Base-by-base conservation (phyloP, 2,329 filamentous ascomycete genomes). In the Waltergamsia citrina region DNA sequence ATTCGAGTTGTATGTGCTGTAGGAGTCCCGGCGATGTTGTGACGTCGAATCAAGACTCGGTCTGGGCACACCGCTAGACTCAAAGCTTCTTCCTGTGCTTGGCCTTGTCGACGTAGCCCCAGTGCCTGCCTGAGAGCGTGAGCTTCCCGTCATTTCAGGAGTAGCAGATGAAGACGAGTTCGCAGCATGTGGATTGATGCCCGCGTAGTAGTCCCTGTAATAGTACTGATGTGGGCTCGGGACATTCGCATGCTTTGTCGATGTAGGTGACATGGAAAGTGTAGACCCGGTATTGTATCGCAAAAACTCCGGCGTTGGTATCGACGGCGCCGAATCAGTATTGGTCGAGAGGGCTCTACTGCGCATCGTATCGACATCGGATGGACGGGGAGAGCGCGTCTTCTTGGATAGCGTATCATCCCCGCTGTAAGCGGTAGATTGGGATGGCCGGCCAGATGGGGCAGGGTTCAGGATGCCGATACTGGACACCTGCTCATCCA, bases 401-500 rank as follows among this genome's bases (percentile, higher is more conserved):
- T 34, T 62, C 59, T 60, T 71, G 45, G 54, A 63, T 41, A 51
- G 67, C 49, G 42, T 65, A 55, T 58, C 73, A 45, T 61, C 74
- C 49, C 51, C 65, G 56, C 68, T 71, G 61, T 57, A 55, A 3
- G 77, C 76, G 25, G 61, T 81, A 57, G 59, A 80, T 46, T 65
- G 73, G 16, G 62, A 80, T 48, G 57, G 70, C 53, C 51, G 73
- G 55, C 51, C 79, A 65, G 46, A 31, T 8, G 76, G 54, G 58
- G 82, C 51, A 77, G 84, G 83, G 50, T 93, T 94, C 56, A 88
- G 73, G 36, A 94, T 83, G 14, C 77, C 76, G 29, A 95, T 71
- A 31, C 71, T 73, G 43, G 75, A 68, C 15, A 88, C 67, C 42
- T 81, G 73, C 19, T 81, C 78, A 44, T 93, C 81, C 33, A 83